Conservation (phyloP, 768 basidiomycete genomes). For the Amyloporia xantha region DNA sequence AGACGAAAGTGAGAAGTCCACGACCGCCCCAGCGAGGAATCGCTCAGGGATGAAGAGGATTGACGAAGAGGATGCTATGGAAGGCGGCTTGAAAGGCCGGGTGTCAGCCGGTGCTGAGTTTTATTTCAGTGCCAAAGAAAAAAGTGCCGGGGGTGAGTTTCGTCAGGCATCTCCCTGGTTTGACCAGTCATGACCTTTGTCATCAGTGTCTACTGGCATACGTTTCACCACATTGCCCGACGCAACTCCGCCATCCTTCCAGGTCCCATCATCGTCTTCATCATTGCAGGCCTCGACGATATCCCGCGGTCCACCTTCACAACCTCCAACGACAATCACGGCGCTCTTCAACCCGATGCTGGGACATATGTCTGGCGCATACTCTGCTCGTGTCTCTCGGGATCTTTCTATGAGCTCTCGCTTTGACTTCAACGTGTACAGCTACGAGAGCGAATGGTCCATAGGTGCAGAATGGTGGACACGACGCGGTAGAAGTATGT, state of each 20-base stretch:
- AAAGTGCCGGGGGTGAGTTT: conserved; percentile 82
- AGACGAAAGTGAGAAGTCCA: conserved; percentile 24
- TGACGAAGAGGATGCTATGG: conserved; percentile 91
- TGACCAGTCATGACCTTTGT: not conserved
- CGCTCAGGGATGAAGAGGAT: conserved; percentile 56
- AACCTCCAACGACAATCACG: conserved; percentile 92
- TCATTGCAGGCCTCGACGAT: conserved; percentile 19
- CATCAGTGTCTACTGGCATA: conserved; percentile 81
- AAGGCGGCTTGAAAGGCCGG: conserved; percentile 85
- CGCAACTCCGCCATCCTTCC: conserved; percentile 59
- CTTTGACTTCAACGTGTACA: conserved; percentile 96
- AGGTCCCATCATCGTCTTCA: conserved; percentile 36
- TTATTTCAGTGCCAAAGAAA: conserved; percentile 89
- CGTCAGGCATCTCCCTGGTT: not conserved
- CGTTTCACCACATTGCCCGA: conserved; percentile 93
- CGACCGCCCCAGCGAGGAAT: conserved; percentile 21
- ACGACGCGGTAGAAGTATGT: conserved; percentile 42
- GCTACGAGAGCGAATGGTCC: conserved; percentile 94
- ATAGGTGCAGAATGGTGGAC: conserved; percentile 97
- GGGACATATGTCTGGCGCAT: conserved; percentile 87
- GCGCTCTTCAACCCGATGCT: conserved; percentile 95
- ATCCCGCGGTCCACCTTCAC: conserved; percentile 33
- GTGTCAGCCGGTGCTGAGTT: conserved; percentile 90
- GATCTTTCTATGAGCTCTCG: conserved; percentile 84
- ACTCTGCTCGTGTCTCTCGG: conserved; percentile 79